Percentiles rank a stretch among this genome's conserved stretches.
Conservation (phyloP, 345 rosid genomes). For the Streptanthus diversifolius region DNA sequence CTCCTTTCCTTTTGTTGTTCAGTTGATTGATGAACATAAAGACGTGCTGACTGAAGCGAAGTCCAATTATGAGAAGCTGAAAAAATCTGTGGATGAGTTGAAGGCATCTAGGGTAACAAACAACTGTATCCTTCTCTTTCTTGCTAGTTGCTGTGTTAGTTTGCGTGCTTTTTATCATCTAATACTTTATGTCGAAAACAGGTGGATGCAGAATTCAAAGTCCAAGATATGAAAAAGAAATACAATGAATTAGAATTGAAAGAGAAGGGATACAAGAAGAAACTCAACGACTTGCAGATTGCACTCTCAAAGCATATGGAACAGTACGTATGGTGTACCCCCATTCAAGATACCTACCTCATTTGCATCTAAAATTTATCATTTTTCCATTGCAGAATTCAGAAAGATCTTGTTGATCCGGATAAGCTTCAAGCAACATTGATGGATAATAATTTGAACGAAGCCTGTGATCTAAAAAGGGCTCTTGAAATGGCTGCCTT, state of each 20-base stretch:
- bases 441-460: slow-evolving; percentile 48
- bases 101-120: slow-evolving; percentile 75
- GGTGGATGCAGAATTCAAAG: slow-evolving; percentile 81
- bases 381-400: slow-evolving; percentile 58
- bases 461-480: slow-evolving; percentile 62
- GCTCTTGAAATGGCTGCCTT: slow-evolving; percentile 75
- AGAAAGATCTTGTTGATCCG: slow-evolving; percentile 82
- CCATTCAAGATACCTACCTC: slow-evolving; percentile 17
- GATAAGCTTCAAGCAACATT: slow-evolving; percentile 84
- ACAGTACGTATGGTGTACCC: slow-evolving; percentile 57
- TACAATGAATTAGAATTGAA: slow-evolving; percentile 72
- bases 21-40: slow-evolving; percentile 79
- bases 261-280: slow-evolving; percentile 77
- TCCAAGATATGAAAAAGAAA: slow-evolving; percentile 75
- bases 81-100: slow-evolving; percentile 73
- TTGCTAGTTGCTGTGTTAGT: slow-evolving; percentile 11
- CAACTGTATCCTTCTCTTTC: slow-evolving; percentile 15
- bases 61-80: slow-evolving; percentile 59
- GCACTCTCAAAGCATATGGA: slow-evolving; percentile 69
- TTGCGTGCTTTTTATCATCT: slow-evolving; percentile 8
- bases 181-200: slow-evolving; percentile 31
- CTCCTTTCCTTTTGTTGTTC: slow-evolving; percentile 10
- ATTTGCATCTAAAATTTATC: slow-evolving; percentile 17
- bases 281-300: slow-evolving; percentile 70
- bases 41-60: slow-evolving; percentile 66